Base-by-base conservation (phyloP, 768 basidiomycete species). In the Mycena crocata region DNA sequence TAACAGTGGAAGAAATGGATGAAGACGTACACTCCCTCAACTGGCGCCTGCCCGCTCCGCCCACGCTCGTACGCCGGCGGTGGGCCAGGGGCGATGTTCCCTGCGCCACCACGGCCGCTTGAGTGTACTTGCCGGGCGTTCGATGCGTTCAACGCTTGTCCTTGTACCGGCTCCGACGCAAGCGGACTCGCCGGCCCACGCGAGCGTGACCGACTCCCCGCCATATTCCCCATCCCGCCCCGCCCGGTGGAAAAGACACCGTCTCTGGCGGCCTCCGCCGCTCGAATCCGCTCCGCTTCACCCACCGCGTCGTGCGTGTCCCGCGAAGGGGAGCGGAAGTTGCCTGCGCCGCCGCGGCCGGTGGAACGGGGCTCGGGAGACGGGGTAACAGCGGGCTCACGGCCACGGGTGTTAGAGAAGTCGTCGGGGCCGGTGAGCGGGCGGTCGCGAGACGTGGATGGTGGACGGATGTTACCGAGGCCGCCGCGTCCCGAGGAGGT, bases 221-320 rank as follows among this genome's bases (percentile, higher is more conserved):
- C 73, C 32, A 92, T 88, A 71, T 92, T 92, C 14, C 91, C 91
- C 4, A 74, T 55, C 13, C 91, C 91, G 40, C 91, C 91, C 26
- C 90, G 86, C 7, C 91, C 91, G 24, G 83, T 82, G 21, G 89
- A 91, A 76, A 87, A 80, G 84, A 57, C 39, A 6, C 13, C 61
- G 12, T 71, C 75, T n/a, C n/a, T n/a, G n/a, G n/a, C n/a, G n/a
- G n/a, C n/a, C n/a, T n/a, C n/a, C n/a, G n/a, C n/a, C n/a, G n/a
- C n/a, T n/a, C n/a, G n/a, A n/a, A n/a, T n/a, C n/a, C n/a, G n/a
- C n/a, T n/a, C n/a, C n/a, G n/a, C n/a, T n/a, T n/a, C n/a, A n/a
- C n/a, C n/a, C n/a, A n/a, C n/a, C n/a, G n/a, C 35, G 35, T 37
- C 35, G 35, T 8, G 9, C 9, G 35, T 8, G 35, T 37, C 35